Evolutionary conservation across 139 green algal species (phyloP), one percentile per base, ranked within the genome.

Genomic region (Chloropicon primus): DNA sequence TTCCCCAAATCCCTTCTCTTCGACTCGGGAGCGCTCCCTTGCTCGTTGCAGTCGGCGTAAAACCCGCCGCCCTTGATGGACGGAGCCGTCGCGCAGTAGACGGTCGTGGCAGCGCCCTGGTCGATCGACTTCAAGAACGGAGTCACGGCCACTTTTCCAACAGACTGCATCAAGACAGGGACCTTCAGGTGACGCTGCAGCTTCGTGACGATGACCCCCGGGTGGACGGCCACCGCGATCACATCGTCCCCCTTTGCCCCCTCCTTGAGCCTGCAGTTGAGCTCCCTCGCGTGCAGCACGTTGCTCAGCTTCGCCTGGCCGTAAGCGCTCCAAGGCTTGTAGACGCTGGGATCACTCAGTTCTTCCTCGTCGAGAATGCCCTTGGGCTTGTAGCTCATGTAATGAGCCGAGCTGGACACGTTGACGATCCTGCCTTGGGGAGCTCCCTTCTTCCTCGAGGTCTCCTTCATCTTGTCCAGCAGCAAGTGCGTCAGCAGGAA

Each of bases 241-340:
- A 78, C 10, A 21, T 5, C n/a, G 5, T 54, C 21, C 24, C 74
- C 53, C 26, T 27, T 1, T 17, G 0, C 23, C 72, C 17, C 41
- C 41, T 62, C 41, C 41, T 1, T 22, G 10, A 75, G 72, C 25
- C 72, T 75, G 5, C 5, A 5, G 26, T 41, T 72, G 1, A 81
- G 75, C 79, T 84, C 72, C 28, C 80, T 54, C 0, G 81, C 54
- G 72, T 86, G 83, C 29, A 90, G 81, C 24, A 91, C 75, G 76
- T 91, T 90, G 78, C 74, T 81, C 28, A 88, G 79, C 82, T 91
- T 90, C 73, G 73, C 82, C 72, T 90, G 82, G 24, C 86, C 84
- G 80, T 89, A 89, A 3, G 81, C 27, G 1, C 22, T 1, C 71
- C 75, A 78, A 0, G 74, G 23, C 25, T 80, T 80, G 77, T 89